These are phyloP conservation scores for Cryptococcus sp. DNA, from an alignment of 1,284 basidiomycete species.

Conservation along the genomic window DNA sequence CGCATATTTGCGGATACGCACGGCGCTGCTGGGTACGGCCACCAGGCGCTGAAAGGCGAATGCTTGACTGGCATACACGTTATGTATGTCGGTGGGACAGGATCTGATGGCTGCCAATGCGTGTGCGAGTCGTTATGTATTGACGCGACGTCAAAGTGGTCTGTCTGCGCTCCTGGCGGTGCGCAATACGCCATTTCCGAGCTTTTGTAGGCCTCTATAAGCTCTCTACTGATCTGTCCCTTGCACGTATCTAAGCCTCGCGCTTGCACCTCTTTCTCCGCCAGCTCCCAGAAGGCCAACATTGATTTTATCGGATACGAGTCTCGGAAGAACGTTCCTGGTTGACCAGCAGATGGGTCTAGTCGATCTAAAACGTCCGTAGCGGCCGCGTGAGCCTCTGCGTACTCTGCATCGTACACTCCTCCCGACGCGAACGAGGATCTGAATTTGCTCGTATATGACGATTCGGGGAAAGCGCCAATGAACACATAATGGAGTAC, in stretches of 20 bases:
- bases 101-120: neutral
- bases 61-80: conserved; percentile 37
- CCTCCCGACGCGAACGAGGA: neutral
- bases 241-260: conserved; percentile 39
- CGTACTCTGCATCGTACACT: neutral
- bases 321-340: conserved; percentile 42
- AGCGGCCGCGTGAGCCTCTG: conserved; percentile 2
- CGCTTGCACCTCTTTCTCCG: conserved; percentile 39
- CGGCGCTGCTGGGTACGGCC: conserved; percentile 44
- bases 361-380: conserved; percentile 17
- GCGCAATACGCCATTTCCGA: conserved; percentile 28
- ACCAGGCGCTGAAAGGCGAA: conserved; percentile 36
- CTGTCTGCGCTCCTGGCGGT: conserved; percentile 5
- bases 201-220: conserved; percentile 35
- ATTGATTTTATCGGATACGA: conserved; percentile 37
- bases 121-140: conserved; percentile 7
- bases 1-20: conserved; percentile 39
- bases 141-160: neutral
- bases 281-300: conserved; percentile 36
- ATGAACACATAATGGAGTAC: conserved; percentile 28
- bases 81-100: conserved; percentile 18
- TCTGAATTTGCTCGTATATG: conserved; percentile 13
- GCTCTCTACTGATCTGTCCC: conserved; percentile 33
- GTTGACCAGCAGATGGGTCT: conserved; percentile 23
- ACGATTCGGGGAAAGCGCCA: conserved; percentile 25